These are phyloP conservation scores for Candida insectalens DNA, from an alignment of 805 yeast species.

Conservation along the genomic window DNA sequence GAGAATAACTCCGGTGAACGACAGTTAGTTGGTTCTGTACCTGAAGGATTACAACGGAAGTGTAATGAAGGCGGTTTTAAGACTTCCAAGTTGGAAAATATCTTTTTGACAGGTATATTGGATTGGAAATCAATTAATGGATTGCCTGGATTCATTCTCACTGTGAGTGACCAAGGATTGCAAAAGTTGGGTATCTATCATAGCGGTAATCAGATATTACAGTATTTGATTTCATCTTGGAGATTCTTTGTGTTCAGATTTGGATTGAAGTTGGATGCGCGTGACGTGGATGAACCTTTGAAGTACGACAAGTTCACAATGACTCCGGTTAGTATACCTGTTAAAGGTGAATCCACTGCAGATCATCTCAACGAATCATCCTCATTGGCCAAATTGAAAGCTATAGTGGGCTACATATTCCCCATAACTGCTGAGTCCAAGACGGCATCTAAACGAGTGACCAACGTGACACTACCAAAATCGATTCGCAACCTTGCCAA, in stretches of 20 bases:
- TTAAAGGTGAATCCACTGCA: background rate
- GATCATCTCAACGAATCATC: background rate
- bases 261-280: slow-evolving; percentile 40
- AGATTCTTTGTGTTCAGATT: slow-evolving; percentile 77
- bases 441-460: slow-evolving; percentile 8
- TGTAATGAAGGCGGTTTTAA: slow-evolving; percentile 51
- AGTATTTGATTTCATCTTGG: slow-evolving; percentile 70
- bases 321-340: slow-evolving; percentile 13
- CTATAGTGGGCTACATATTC: slow-evolving; percentile 16
- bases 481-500: slow-evolving; percentile 18
- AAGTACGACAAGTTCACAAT: slow-evolving; percentile 10
- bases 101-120: slow-evolving; percentile 73
- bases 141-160: slow-evolving; percentile 77
- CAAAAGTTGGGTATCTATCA: slow-evolving; percentile 45
- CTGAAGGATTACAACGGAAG: slow-evolving; percentile 82
- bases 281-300: slow-evolving; percentile 7
- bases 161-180: slow-evolving; percentile 71
- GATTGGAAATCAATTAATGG: slow-evolving; percentile 85
- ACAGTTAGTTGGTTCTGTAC: slow-evolving; percentile 67
- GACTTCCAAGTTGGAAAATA: slow-evolving; percentile 46
- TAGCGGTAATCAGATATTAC: slow-evolving; percentile 30
- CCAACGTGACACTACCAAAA: slow-evolving; percentile 17
- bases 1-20: slow-evolving; percentile 40
- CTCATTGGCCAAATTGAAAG: slow-evolving; percentile 5
- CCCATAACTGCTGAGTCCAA: slow-evolving; percentile 8